Percentiles rank a stretch among this genome's conserved stretches.
Conservation (phyloP, 2,329 filamentous ascomycete species). For the Diaporthe amygdali region DNA sequence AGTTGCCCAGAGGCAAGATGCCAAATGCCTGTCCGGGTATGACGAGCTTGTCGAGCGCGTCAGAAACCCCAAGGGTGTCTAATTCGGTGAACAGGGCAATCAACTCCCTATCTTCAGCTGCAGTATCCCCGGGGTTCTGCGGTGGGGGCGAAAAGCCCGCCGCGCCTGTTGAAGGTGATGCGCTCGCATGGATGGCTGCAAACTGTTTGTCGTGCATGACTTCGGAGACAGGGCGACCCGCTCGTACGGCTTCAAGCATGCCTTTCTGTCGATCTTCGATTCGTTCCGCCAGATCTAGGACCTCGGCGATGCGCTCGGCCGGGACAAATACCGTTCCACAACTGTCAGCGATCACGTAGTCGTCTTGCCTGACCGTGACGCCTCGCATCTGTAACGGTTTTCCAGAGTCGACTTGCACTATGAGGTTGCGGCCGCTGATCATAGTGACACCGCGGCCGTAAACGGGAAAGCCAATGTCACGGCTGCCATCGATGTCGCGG, state of each 20-base stretch:
- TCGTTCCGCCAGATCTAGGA: background rate
- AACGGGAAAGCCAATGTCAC: background rate
- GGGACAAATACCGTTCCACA: background rate
- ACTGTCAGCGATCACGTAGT: background rate
- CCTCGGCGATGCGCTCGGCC: background rate
- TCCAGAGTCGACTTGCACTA: background rate
- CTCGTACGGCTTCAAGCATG: background rate
- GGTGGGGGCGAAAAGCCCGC: background rate
- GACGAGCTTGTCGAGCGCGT: background rate
- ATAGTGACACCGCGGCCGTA: background rate
- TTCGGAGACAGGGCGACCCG: background rate
- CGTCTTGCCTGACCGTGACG: background rate
- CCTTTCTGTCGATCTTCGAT: background rate
- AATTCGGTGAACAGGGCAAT: background rate
- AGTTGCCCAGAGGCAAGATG: background rate
- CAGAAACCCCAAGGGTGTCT: background rate
- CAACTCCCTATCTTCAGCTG: background rate
- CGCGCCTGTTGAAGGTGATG: background rate
- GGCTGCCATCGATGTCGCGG: background rate
- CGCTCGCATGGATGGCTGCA: background rate
- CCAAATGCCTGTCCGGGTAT: background rate
- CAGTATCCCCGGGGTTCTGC: background rate
- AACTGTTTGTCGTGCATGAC: conserved; percentile 1
- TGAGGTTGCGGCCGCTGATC: background rate
- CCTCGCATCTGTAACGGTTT: background rate